Evolutionary conservation across 805 yeast genomes (phyloP).

Genomic region (Lachancea meyersii): DNA sequence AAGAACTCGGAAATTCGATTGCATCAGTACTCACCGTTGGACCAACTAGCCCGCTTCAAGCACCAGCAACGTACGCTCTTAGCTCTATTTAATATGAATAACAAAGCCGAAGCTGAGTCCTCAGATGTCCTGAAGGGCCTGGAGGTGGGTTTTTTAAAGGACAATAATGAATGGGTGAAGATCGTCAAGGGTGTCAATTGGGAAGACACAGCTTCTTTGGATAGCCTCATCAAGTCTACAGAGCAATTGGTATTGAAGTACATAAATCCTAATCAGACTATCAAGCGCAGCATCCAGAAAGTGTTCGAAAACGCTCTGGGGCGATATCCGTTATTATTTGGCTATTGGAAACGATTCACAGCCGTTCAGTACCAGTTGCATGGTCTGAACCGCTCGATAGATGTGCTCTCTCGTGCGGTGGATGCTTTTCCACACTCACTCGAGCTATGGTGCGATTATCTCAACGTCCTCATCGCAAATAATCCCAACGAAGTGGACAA

Average conservation of each 20-base stretch:
- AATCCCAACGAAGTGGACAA: conserved; percentile 28
- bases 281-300: conserved; percentile 27
- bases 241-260: conserved; percentile 33
- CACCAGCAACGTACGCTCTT: no score
- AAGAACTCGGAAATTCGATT: no score
- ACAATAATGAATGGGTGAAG: conserved; percentile 21
- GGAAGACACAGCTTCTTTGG: conserved; percentile 38
- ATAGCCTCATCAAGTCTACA: conserved; percentile 32
- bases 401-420: conserved; percentile 40
- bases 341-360: conserved; percentile 59
- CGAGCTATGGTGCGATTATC: conserved; percentile 65
- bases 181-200: conserved; percentile 22
- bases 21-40: no score
- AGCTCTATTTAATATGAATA: no score
- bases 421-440: conserved; percentile 49
- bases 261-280: conserved; percentile 28
- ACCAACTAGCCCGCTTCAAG: no score
- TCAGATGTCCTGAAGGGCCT: conserved; percentile 14
- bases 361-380: conserved; percentile 49
- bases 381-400: conserved; percentile 48
- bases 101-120: not conserved
- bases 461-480: conserved; percentile 46
- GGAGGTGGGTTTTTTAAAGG: conserved; percentile 26
- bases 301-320: conserved; percentile 41
- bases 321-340: conserved; percentile 52